phyloP scores from a whole-genome alignment of 306 rosid genomes.

The Cucurbita moschata region DNA sequence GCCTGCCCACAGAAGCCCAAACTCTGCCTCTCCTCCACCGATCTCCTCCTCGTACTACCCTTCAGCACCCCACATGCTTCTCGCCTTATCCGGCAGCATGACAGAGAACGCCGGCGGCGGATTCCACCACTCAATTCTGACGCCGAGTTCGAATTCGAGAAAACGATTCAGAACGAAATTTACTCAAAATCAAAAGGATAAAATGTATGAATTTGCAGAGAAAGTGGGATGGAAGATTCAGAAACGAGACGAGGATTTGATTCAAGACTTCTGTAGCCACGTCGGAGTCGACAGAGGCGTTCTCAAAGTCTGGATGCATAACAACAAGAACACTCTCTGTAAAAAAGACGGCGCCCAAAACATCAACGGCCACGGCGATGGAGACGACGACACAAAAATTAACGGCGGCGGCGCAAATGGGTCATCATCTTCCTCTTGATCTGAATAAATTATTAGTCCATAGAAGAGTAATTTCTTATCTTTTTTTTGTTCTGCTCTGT shows the following conservation, averaged over 20 bases:
- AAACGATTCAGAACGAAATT: constrained; percentile 74
- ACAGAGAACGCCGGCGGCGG: constrained; percentile 25
- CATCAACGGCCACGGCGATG: constrained; percentile 1
- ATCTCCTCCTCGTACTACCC: constrained; percentile 92
- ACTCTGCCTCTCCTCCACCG: constrained; percentile 86
- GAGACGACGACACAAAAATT: constrained; percentile 6
- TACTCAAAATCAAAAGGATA: constrained; percentile 70
- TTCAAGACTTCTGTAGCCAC: constrained; percentile 49
- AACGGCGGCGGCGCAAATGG: constrained; percentile 34
- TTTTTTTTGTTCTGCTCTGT: background rate
- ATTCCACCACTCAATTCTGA: constrained; percentile 2
- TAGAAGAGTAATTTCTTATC: background rate
- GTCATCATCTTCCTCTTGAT: constrained; percentile 86
- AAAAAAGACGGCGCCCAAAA: constrained; percentile 25
- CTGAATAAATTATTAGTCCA: background rate
- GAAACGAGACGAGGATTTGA: constrained; percentile 59
- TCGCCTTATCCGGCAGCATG: constrained; percentile 57
- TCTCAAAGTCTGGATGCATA: constrained; percentile 96
- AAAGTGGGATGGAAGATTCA: constrained; percentile 90
- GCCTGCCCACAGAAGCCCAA: constrained; percentile 37
- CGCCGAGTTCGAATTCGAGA: constrained; percentile 18
- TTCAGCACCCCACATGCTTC: constrained; percentile 85
- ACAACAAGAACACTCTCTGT: constrained; percentile 58
- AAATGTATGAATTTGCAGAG: constrained; percentile 72
- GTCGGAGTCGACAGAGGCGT: constrained; percentile 58